Base-by-base conservation (phyloP, 129 eudicot genomes). In the Flaveria linearis region DNA sequence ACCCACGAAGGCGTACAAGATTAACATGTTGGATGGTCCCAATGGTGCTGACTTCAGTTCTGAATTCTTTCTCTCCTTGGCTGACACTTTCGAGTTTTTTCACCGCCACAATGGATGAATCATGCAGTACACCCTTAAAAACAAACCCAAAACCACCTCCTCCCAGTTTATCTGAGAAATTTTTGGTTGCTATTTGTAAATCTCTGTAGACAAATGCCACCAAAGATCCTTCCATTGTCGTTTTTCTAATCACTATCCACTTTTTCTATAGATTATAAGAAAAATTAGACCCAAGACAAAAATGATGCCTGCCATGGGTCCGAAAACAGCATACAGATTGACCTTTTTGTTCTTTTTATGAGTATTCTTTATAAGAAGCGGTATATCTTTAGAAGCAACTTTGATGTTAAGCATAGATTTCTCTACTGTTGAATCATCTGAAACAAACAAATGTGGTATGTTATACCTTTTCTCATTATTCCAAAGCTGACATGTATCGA, bases 1-100 rank as follows among this genome's bases (percentile, higher is more conserved):
- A 88, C 52, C 96, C 93, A 20, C 83, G 82, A 77, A 90, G 91
- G 15, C 91, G 69, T 43, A 86, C 91, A 79, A 90, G 93, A 79
- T 90, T 84, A 49, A 88, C 83, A 53, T 91, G 93, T 64, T 91
- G 93, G 68, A 86, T 84, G 15, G 76, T 86, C 53, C 97, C 94
- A 23, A 91, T 88, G 45, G 93, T 88, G 82, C 90, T 79, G 3
- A 91, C 94, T 74, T 91, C 94, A 12, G 88, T 68, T 17, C 94
- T 69, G 73, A 91, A 91, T 57, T 91, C 85, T 81, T 91, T 91
- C 67, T 91, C 97, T 22, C 93, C 97, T 49, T 85, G 88, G 73
- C 76, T 74, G 66, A 85, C 56, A 55, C 87, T 64, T 49, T 88
- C 90, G 3, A 91, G 91, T 76, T 80, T 84, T 77, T 91, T 91